A percentile compares a stretch with the other conserved stretches of the same genome.
These are phyloP conservation scores for Cardamine chenopodiifolia DNA, from an alignment of 345 rosid species.

Conservation along the genomic window DNA sequence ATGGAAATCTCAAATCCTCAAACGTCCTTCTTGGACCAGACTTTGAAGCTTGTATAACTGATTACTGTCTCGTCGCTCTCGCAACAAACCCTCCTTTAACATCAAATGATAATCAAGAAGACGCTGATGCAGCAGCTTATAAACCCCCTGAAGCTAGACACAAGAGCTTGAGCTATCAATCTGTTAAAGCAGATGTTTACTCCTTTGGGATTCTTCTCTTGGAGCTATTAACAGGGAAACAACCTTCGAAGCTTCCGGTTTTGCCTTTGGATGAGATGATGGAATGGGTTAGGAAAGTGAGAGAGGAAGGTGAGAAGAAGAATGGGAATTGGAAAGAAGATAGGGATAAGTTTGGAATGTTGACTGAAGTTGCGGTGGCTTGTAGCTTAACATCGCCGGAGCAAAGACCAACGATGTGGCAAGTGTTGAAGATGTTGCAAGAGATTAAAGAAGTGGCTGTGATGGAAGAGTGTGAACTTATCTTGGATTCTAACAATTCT, in stretches of 20 bases:
- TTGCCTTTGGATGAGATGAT: conserved; percentile 47
- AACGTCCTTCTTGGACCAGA: conserved; percentile 86
- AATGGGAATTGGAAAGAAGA: conserved; percentile 44
- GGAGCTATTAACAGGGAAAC: conserved; percentile 79
- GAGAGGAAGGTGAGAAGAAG: conserved; percentile 60
- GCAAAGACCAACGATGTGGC: conserved; percentile 98
- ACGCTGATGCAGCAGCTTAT: conserved; percentile 48
- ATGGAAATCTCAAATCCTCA: conserved; percentile 84
- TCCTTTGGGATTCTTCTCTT: conserved; percentile 74
- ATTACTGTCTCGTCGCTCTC: conserved; percentile 75
- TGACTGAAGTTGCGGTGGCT: conserved; percentile 68
- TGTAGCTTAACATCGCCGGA: conserved; percentile 72
- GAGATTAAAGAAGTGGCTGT: conserved; percentile 77
- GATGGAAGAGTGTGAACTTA: conserved; percentile 59
- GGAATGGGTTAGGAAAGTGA: conserved; percentile 59
- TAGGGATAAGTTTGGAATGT: conserved; percentile 68
- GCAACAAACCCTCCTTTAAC: conserved; percentile 22
- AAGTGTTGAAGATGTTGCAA: conserved; percentile 87
- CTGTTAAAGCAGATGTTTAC: conserved; percentile 67
- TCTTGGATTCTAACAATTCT: conserved; percentile 39
- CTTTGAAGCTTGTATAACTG: conserved; percentile 66
- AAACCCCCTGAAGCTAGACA: conserved; percentile 68
- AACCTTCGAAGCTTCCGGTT: conserved; percentile 64
- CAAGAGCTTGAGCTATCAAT: conserved; percentile 44
- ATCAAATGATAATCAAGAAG: conserved; percentile 39